Base-by-base conservation (phyloP, 2,329 filamentous ascomycete genomes). In the Epichloe hybrida region DNA sequence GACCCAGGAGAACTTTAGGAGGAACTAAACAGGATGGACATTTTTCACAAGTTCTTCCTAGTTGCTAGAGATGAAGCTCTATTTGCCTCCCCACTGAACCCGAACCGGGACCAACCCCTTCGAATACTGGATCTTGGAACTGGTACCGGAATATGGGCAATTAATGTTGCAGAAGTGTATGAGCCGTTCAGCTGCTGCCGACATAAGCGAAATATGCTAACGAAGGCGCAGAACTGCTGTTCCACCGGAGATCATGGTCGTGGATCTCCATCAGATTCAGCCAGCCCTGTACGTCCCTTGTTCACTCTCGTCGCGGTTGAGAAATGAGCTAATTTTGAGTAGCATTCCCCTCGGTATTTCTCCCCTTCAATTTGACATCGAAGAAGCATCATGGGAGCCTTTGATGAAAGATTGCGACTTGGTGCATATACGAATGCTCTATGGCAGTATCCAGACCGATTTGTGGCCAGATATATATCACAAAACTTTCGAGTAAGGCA, bases 81-180 rank as follows among this genome's bases (percentile, higher is more conserved):
- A 2, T 65, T 51, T 50, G 56, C 50, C 31, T 17, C 44, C 31
- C 43, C 49, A 3, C 51, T 53, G 50, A 56, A 40, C 34, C 55
- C 59, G 23, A 50, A 45, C 49, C 54, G 27, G 41, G 52, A 53
- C 20, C 53, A 49, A 45, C 50, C 43, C 4, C 62, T 61, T 34
- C 67, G 70, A 48, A 73, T 84, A 46, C 62, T 85, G 41, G 81
- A 85, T 60, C 63, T 95, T 50, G 91, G 89, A 41, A 90, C 85
- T 55, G 91, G 90, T 20, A 95, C 88, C 1, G 89, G 88, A 39
- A 91, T 95, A 54, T 97, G 91, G 91, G 80, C 85, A 40, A 86
- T 94, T 59, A 85, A 91, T 57, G 84, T 95, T 69, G 85, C 86
- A 55, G 82, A 68, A 56, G 55, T 86, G 77, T 88, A 35, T 3